Conservation (phyloP, 208 protist genomes). For the Leishmania tarentolae region DNA sequence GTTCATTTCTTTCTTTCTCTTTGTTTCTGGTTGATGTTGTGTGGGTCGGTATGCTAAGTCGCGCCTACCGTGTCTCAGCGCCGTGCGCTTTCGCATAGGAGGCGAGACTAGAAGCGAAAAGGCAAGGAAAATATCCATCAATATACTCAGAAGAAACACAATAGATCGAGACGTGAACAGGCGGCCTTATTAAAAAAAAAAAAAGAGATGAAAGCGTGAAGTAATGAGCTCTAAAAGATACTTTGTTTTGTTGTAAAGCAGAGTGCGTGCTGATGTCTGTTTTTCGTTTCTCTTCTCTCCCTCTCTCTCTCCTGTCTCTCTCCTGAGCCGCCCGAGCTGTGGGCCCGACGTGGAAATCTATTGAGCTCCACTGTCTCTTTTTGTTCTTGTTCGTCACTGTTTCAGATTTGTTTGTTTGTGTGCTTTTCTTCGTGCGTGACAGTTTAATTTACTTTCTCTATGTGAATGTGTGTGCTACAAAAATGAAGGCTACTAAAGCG, state of each 20-base stretch:
- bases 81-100: slow-evolving; percentile 13
- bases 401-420: neutral
- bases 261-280: neutral
- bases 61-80: neutral
- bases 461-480: neutral
- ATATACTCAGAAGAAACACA: too few species aligned
- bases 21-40: neutral
- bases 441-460: too few species aligned
- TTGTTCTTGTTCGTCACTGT: neutral
- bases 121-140: neutral
- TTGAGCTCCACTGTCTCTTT: neutral
- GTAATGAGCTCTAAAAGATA: neutral
- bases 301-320: neutral
- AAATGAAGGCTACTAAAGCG: neutral
- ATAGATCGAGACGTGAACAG: neutral
- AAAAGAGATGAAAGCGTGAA: neutral
- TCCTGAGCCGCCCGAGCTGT: neutral
- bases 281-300: neutral
- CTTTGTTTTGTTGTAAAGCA: neutral
- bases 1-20: neutral
- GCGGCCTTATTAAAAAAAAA: neutral
- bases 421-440: neutral
- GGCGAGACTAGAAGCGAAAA: neutral
- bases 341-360: neutral
- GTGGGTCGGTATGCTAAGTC: neutral